Base-by-base conservation (phyloP, 768 basidiomycete genomes). In the Paxillus ammoniavirescens region DNA sequence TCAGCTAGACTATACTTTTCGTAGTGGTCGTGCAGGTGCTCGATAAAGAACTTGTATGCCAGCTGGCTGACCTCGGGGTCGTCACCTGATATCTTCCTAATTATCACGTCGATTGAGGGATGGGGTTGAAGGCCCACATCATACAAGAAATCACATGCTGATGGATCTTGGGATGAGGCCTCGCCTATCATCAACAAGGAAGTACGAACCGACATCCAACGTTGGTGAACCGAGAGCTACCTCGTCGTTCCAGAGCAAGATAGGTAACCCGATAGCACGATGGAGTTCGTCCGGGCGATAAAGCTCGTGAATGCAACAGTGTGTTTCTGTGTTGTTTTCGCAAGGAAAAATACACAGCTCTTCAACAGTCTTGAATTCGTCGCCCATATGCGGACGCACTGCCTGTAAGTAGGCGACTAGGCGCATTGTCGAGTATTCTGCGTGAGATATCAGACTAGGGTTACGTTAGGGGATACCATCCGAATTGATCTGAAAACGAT, bases 21-120 rank as follows among this genome's bases (percentile, higher is more conserved):
- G 63, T 89, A 93, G 42, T 78, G 75, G 1, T 72, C 74, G 1
- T 72, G 63, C 18, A 84, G 72, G 61, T 95, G 85, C 47, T 87
- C 82, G 44, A 94, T 64, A 33, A 96, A 79, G 71, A 93, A 96
- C 43, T 81, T 80, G 38, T 95, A 72, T 1, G 91, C 91, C n/a
- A 72, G 67, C 4, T 73, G 59, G 10, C 81, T 82, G 30, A 79
- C 66, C 63, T 76, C 1, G 5, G 69, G 51, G 60, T 86, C 77
- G 3, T 72, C 47, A 38, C 76, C 74, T 2, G 89, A 8, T 92
- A 75, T 55, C n/a, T 53, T 53, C 5, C 77, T 67, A 2, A 97
- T 76, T 12, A 97, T 67, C 2, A 76, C 75, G 1, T 80, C 72
- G 17, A 94, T 71, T 0, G 84, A 79, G 1, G 93, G 92, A 53